phyloP scores from a whole-genome alignment of 2,329 filamentous ascomycete species.

The Scleromitrula shiraiana region DNA sequence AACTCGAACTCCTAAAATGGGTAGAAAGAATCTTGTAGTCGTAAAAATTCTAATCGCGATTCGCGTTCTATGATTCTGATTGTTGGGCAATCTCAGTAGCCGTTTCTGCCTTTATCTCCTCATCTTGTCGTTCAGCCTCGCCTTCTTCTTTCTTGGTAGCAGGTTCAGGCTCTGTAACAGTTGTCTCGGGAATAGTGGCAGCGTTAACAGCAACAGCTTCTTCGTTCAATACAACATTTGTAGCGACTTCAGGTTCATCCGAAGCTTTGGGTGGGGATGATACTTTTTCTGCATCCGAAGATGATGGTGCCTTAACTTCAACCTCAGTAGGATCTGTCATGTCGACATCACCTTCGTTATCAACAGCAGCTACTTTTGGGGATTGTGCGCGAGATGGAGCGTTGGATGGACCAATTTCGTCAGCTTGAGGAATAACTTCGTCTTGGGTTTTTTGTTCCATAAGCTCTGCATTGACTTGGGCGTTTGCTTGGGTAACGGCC shows the following conservation, averaged over 20 bases:
- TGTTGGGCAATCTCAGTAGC: constrained; percentile 10
- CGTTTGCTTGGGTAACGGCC: constrained; percentile 24
- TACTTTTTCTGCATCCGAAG: constrained; percentile 4
- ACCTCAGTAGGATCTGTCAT: constrained; percentile 23
- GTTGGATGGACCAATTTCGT: constrained; percentile 25
- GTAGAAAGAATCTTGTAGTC: background rate
- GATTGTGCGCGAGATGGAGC: constrained; percentile 25
- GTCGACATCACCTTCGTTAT: constrained; percentile 29
- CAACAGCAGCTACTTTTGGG: constrained; percentile 18
- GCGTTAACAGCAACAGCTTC: constrained; percentile 6
- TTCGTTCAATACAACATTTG: background rate
- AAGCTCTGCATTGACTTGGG: constrained; percentile 27
- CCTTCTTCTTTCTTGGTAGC: constrained; percentile 28
- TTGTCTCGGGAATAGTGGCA: constrained; percentile 23
- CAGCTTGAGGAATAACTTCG: constrained; percentile 6
- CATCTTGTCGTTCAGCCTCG: constrained; percentile 20
- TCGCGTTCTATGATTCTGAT: constrained; percentile 5
- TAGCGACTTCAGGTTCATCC: constrained; percentile 1
- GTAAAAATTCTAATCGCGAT: background rate
- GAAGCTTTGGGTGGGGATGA: constrained; percentile 5
- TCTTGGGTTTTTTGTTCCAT: constrained; percentile 27
- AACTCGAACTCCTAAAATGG: constrained; percentile 3
- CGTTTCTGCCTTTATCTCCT: constrained; percentile 24
- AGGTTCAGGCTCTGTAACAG: constrained; percentile 27
- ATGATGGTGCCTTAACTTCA: constrained; percentile 1